A percentile compares a stretch with the other conserved stretches of the same genome.
These are phyloP conservation scores for Euphrasia confusa DNA, from an alignment of 257 asterid genomes.

Conservation along the genomic window DNA sequence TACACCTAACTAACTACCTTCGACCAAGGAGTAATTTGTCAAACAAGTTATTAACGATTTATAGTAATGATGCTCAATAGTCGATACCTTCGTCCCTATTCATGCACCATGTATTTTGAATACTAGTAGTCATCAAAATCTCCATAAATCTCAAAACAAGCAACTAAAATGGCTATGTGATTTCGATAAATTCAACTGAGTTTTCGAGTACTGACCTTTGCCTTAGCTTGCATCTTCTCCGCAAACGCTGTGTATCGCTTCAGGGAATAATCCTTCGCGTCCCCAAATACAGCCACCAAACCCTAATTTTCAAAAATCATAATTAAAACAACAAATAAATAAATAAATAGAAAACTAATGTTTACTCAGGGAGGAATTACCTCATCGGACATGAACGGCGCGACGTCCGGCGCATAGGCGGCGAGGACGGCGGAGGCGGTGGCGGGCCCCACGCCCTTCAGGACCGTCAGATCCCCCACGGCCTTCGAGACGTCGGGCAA, in stretches of 20 bases:
- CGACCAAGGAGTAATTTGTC: no score
- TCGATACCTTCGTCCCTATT: no score
- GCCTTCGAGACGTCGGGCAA: constrained; percentile 66
- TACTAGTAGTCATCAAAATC: no score
- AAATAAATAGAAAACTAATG: neutral
- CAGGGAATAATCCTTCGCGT: constrained; percentile 70
- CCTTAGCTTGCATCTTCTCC: constrained; percentile 60
- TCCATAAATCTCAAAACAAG: no score
- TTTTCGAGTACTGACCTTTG: constrained; percentile 44
- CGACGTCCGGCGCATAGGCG: constrained; percentile 72
- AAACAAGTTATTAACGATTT: no score
- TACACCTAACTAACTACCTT: no score
- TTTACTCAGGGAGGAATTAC: neutral
- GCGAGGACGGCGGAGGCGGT: constrained; percentile 92
- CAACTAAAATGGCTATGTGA: neutral
- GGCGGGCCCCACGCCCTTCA: constrained; percentile 95
- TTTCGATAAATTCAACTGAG: neutral
- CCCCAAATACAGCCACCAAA: constrained; percentile 62
- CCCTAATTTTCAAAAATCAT: constrained; percentile 39
- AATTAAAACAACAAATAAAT: no score
- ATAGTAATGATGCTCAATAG: no score
- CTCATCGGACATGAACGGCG: constrained; percentile 82
- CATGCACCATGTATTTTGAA: no score
- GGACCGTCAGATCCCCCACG: constrained; percentile 51
- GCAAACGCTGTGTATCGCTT: constrained; percentile 60